Evolutionary conservation across 306 rosid genomes (phyloP), one percentile per base, ranked within the genome.

Genomic region (Betula pendula): DNA sequence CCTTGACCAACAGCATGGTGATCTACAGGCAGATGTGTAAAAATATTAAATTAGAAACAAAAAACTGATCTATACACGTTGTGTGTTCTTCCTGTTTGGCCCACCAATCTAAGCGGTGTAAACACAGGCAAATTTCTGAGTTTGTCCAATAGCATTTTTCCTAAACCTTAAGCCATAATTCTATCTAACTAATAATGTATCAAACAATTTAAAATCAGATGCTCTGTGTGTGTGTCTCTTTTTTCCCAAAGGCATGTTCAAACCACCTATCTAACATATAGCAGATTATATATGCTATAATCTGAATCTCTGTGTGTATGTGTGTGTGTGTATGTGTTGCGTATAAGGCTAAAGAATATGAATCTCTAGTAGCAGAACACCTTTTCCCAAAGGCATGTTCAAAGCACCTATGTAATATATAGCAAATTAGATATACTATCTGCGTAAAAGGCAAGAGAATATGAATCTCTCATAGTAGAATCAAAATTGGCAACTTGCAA

Each of bases 401-500:
- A 14, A 25, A 59, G 42, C 35, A 13, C 67, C 42, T 59, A 13
- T 27, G 15, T 27, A 59, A 5, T 14, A 13, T 55, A 55, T 55
- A n/a, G 53, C 53, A 49, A 12, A 49, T 49, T 56, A 24, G 48
- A 74, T 38, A n/a, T 69, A 51, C 14, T 49, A 27, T 73, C 25
- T 58, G 8, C 16, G 29, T 44, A 60, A 20, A 20, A 49, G 2
- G 6, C 35, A 1, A 17, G 7, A 56, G 71, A 70, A 63, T 63
- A 20, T 52, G 80, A 65, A 73, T 66, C n/a, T 2, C 20, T 43
- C 13, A 17, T 22, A 29, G 42, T 27, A n/a, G 53, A 40, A 75
- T 33, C 76, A 69, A 73, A 49, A 62, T 35, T 58, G 35, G n/a
- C 55, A 75, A 77, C 35, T 63, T 17, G 44, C 75, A 52, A 73